phyloP scores from a whole-genome alignment of 2,329 filamentous ascomycete genomes.

The Aotearoamyces nothofagi region DNA sequence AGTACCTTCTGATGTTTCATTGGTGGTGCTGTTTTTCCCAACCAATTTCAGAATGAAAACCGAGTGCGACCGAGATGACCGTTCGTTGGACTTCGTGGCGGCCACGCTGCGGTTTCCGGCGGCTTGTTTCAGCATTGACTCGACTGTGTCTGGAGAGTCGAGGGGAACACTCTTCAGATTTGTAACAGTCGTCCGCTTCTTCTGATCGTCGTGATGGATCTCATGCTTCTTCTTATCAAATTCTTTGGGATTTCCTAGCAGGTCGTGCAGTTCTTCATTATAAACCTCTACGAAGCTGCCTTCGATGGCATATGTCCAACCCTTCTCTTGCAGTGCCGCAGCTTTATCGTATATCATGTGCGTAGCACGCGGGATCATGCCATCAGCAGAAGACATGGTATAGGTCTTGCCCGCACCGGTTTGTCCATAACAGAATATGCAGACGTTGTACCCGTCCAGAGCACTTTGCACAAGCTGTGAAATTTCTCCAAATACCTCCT shows the following conservation, averaged over 20 bases:
- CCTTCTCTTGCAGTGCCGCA: slow-evolving; percentile 69
- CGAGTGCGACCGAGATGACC: slow-evolving; percentile 86
- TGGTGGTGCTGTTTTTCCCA: slow-evolving; percentile 54
- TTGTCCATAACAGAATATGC: slow-evolving; percentile 97
- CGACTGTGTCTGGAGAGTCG: slow-evolving; percentile 66
- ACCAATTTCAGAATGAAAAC: slow-evolving; percentile 82
- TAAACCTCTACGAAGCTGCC: slow-evolving; percentile 96
- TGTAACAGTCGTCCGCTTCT: slow-evolving; percentile 68
- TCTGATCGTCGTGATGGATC: slow-evolving; percentile 71
- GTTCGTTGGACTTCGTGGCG: slow-evolving; percentile 93
- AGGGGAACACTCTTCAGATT: slow-evolving; percentile 66
- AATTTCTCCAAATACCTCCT: slow-evolving; percentile 88
- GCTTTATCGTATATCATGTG: slow-evolving; percentile 89
- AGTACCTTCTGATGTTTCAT: slow-evolving; percentile 78
- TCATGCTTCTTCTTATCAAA: slow-evolving; percentile 74
- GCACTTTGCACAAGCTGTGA: slow-evolving; percentile 94
- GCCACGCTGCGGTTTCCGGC: slow-evolving; percentile 81
- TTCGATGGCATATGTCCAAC: slow-evolving; percentile 89
- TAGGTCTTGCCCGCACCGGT: slow-evolving; percentile 94
- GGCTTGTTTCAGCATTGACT: slow-evolving; percentile 65
- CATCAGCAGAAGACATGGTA: slow-evolving; percentile 83
- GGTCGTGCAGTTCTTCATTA: slow-evolving; percentile 90
- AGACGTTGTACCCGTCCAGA: slow-evolving; percentile 94
- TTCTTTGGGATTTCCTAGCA: slow-evolving; percentile 58
- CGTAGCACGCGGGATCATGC: slow-evolving; percentile 90